These are phyloP conservation scores for Nemania abortiva DNA, from an alignment of 2,329 filamentous ascomycete genomes.

Conservation along the genomic window DNA sequence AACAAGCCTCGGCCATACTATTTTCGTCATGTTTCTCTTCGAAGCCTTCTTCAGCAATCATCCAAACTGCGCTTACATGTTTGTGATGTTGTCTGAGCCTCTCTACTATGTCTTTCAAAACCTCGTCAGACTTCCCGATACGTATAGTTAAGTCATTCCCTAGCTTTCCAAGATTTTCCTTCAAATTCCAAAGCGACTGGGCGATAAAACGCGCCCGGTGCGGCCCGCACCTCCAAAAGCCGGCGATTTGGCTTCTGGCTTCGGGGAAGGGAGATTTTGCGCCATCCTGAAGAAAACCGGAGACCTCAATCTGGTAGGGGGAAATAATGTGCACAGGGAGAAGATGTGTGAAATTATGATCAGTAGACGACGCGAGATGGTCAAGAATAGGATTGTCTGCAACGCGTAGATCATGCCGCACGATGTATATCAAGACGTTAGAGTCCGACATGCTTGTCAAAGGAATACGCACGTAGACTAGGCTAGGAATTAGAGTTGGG, in stretches of 20 bases:
- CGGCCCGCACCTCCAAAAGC: constrained; percentile 80
- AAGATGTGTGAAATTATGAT: constrained; percentile 73
- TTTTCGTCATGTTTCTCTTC: constrained; percentile 77
- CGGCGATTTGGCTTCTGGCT: constrained; percentile 72
- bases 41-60: constrained; percentile 75
- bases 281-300: constrained; percentile 73
- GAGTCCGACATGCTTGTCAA: constrained; percentile 48
- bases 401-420: constrained; percentile 79
- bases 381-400: constrained; percentile 81
- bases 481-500: constrained; percentile 19
- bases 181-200: constrained; percentile 79
- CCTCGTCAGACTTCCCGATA: constrained; percentile 70
- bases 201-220: constrained; percentile 79
- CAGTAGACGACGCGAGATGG: constrained; percentile 60
- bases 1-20: constrained; percentile 65
- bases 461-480: constrained; percentile 6
- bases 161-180: constrained; percentile 68
- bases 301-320: constrained; percentile 78
- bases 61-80: constrained; percentile 76
- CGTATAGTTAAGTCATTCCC: constrained; percentile 73
- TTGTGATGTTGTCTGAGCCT: constrained; percentile 56
- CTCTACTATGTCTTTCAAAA: constrained; percentile 69
- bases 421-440: constrained; percentile 75
- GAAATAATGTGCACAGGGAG: constrained; percentile 78
- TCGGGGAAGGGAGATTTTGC: constrained; percentile 74